Percentiles rank a stretch among this genome's conserved stretches.
These are phyloP conservation scores for Fraxinus paxiana DNA, from an alignment of 305 asterid genomes.

Conservation along the genomic window DNA sequence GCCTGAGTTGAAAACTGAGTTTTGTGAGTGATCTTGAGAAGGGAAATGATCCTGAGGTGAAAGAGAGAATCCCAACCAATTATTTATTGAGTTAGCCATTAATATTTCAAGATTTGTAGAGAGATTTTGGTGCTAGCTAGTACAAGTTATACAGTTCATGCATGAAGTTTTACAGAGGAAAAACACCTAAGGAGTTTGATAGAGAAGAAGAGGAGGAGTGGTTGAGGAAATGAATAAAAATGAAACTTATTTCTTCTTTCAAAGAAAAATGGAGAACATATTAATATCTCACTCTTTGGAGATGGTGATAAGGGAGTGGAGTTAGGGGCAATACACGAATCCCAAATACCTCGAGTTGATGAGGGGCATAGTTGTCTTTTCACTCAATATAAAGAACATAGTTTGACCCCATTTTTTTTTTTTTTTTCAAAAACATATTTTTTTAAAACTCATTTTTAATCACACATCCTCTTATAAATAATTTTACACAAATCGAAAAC, in stretches of 20 bases:
- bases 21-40: slow-evolving; percentile 37
- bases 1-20: slow-evolving; percentile 34
- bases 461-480: no score
- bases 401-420: no score
- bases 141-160: slow-evolving; percentile 31
- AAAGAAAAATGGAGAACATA: slow-evolving; percentile 36
- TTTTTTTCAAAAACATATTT: no score
- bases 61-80: slow-evolving; percentile 79
- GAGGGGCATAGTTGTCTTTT: slow-evolving; percentile 32
- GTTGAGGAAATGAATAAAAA: slow-evolving; percentile 19
- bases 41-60: slow-evolving; percentile 43
- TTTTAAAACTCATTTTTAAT: no score
- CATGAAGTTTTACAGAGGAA: slow-evolving; percentile 28
- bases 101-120: slow-evolving; percentile 7
- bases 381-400: not conserved
- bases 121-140: not conserved
- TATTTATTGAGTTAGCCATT: slow-evolving; percentile 50
- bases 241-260: slow-evolving; percentile 28
- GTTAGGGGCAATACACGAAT: slow-evolving; percentile 35
- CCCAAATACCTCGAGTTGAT: slow-evolving; percentile 45
- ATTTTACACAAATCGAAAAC: no score
- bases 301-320: no score
- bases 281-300: no score
- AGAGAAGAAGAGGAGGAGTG: slow-evolving; percentile 36
- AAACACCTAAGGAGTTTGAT: slow-evolving; percentile 4